Evolutionary conservation across 2,329 filamentous ascomycete genomes (phyloP).

Genomic region (Trichophyton equinum): DNA sequence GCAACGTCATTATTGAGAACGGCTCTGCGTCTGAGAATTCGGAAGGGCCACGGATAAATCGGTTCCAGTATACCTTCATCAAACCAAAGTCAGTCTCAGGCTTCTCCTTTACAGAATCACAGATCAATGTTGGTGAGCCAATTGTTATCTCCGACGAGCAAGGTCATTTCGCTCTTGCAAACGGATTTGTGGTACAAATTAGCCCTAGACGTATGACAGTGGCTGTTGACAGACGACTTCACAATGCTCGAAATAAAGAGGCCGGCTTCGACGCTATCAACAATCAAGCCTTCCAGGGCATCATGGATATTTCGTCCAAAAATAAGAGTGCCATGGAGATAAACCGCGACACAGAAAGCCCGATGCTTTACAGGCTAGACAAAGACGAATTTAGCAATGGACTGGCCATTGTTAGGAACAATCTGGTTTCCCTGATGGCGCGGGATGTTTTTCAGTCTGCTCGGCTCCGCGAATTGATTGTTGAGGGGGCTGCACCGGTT

Average conservation of each 20-base stretch:
- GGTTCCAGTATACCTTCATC: slow-evolving; percentile 73
- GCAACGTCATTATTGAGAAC: slow-evolving; percentile 71
- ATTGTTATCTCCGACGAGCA: slow-evolving; percentile 93
- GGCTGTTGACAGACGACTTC: slow-evolving; percentile 77
- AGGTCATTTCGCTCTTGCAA: slow-evolving; percentile 87
- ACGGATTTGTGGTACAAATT: slow-evolving; percentile 76
- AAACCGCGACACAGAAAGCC: slow-evolving; percentile 33
- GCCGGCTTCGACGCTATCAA: slow-evolving; percentile 59
- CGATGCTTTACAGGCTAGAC: slow-evolving; percentile 67
- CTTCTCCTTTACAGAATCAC: slow-evolving; percentile 84
- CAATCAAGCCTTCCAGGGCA: slow-evolving; percentile 80
- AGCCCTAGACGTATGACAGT: slow-evolving; percentile 67
- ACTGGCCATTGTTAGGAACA: slow-evolving; percentile 89
- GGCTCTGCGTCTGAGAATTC: slow-evolving; percentile 59
- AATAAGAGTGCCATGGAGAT: slow-evolving; percentile 9
- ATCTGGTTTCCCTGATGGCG: slow-evolving; percentile 84
- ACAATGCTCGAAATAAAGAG: slow-evolving; percentile 67
- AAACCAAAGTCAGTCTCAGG: slow-evolving; percentile 50
- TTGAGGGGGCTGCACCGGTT: slow-evolving; percentile 59
- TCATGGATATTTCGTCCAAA: slow-evolving; percentile 59
- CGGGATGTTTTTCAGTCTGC: slow-evolving; percentile 57
- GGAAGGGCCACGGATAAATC: slow-evolving; percentile 71
- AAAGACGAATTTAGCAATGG: slow-evolving; percentile 98
- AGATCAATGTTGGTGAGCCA: slow-evolving; percentile 75
- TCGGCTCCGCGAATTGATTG: slow-evolving; percentile 64